Conservation (phyloP, 495 filamentous ascomycete species). For the Tuber calosporum region DNA sequence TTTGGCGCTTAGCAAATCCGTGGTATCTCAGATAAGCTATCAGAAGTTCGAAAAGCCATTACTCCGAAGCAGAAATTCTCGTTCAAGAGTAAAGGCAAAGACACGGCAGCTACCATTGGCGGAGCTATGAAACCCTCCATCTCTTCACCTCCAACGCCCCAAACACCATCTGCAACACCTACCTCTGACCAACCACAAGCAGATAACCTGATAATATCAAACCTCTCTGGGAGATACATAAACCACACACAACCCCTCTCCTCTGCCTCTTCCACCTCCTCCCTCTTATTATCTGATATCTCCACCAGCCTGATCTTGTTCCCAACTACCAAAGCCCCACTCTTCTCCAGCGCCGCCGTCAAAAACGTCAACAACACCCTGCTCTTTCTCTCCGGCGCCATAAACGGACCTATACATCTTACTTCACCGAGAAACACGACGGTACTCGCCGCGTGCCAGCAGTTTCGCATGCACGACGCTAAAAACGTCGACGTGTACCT, state of each 20-base stretch:
- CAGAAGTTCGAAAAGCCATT: constrained; percentile 52
- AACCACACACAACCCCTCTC: constrained; percentile 35
- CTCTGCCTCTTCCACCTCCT: constrained; percentile 59
- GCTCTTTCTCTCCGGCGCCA: constrained; percentile 61
- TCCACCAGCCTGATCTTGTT: constrained; percentile 65
- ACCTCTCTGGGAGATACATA: neutral
- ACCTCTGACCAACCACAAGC: constrained; percentile 1
- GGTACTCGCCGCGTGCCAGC: constrained; percentile 66
- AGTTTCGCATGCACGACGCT: constrained; percentile 88
- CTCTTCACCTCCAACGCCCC: constrained; percentile 42
- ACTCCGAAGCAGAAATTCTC: constrained; percentile 63
- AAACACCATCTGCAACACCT: constrained; percentile 38
- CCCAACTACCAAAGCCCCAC: constrained; percentile 50
- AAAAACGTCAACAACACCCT: constrained; percentile 62
- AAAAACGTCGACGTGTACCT: constrained; percentile 73
- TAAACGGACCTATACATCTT: constrained; percentile 72
- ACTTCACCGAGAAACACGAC: constrained; percentile 67
- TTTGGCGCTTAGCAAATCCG: constrained; percentile 57
- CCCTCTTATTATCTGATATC: constrained; percentile 66
- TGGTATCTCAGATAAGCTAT: constrained; percentile 58
- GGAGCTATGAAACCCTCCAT: constrained; percentile 51
- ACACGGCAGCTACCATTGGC: constrained; percentile 50
- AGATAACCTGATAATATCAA: constrained; percentile 22
- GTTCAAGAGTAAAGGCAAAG: constrained; percentile 60
- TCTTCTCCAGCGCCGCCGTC: constrained; percentile 67